Percentiles rank a stretch among this genome's conserved stretches.
phyloP scores from a whole-genome alignment of 2,329 filamentous ascomycete species.

The Claviceps pazoutovae region DNA sequence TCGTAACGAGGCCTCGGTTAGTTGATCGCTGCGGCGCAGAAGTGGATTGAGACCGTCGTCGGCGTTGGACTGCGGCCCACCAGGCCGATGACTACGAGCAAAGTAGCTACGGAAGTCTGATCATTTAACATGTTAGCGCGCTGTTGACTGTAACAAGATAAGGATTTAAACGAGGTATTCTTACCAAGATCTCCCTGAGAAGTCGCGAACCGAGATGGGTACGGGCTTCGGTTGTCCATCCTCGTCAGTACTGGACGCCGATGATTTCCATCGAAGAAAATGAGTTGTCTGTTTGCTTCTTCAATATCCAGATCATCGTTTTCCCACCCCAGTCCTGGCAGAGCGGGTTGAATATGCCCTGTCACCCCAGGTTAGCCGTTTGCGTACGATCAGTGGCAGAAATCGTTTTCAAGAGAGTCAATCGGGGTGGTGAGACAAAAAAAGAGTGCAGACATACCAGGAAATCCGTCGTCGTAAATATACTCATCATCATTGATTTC shows the following conservation, averaged over 20 bases:
- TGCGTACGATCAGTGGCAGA: not conserved
- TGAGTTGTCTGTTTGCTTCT: conserved; percentile 31
- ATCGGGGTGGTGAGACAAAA: not conserved
- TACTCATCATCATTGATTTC: conserved; percentile 56
- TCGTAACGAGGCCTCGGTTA: conserved; percentile 33
- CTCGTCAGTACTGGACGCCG: conserved; percentile 20
- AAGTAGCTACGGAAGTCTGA: conserved; percentile 35
- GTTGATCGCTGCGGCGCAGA: conserved; percentile 47
- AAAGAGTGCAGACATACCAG: conserved; percentile 28
- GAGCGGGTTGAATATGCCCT: conserved; percentile 18
- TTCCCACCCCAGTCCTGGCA: conserved; percentile 44
- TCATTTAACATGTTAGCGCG: not conserved
- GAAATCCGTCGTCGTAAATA: conserved; percentile 45
- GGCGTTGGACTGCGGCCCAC: conserved; percentile 38
- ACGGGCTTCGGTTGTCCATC: conserved; percentile 38
- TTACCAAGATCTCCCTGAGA: conserved; percentile 40
- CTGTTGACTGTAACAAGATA: not conserved
- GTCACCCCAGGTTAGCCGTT: not conserved
- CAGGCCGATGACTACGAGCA: conserved; percentile 38
- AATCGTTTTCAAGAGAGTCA: not conserved
- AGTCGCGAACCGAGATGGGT: conserved; percentile 40
- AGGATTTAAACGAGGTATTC: conserved; percentile 4
- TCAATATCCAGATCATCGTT: conserved; percentile 37
- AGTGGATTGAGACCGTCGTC: conserved; percentile 84
- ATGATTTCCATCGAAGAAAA: conserved; percentile 37